Conservation (phyloP, 2,329 filamentous ascomycete genomes). For the Shiraia bambusicola region DNA sequence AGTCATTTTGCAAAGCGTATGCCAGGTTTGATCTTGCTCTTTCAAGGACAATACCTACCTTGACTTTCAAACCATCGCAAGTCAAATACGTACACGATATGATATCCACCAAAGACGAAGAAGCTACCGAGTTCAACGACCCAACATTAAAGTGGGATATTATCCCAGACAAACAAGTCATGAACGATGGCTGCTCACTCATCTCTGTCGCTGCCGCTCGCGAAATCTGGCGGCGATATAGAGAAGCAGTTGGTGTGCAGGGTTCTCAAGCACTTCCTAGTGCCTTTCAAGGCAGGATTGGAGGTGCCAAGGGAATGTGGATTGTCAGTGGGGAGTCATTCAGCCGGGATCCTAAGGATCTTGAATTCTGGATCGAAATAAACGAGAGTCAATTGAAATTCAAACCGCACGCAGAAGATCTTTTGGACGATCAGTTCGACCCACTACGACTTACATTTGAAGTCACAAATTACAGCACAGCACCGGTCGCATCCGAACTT, state of each 20-base stretch:
- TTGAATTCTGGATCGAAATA: slow-evolving; percentile 64
- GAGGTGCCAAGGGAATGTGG: slow-evolving; percentile 76
- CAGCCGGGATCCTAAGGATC: slow-evolving; percentile 44
- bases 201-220: slow-evolving; percentile 64
- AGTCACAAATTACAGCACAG: slow-evolving; percentile 54
- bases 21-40: slow-evolving; percentile 47
- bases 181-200: slow-evolving; percentile 60
- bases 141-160: slow-evolving; percentile 22
- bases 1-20: slow-evolving; percentile 46
- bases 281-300: slow-evolving; percentile 69
- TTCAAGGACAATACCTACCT: slow-evolving; percentile 44
- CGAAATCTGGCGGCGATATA: slow-evolving; percentile 54
- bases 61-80: slow-evolving; percentile 42
- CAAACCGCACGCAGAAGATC: slow-evolving; percentile 50
- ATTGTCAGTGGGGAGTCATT: slow-evolving; percentile 58
- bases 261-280: slow-evolving; percentile 60
- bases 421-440: slow-evolving; percentile 48
- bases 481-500: slow-evolving; percentile 56
- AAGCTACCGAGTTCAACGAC: slow-evolving; percentile 44
- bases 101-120: slow-evolving; percentile 33
- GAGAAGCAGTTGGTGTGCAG: slow-evolving; percentile 58
- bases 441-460: slow-evolving; percentile 64
- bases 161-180: slow-evolving; percentile 27
- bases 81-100: slow-evolving; percentile 36
- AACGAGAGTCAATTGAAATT: slow-evolving; percentile 70